Evolutionary conservation across 768 basidiomycete genomes (phyloP).

Genomic region (Boletus coccyginus): DNA sequence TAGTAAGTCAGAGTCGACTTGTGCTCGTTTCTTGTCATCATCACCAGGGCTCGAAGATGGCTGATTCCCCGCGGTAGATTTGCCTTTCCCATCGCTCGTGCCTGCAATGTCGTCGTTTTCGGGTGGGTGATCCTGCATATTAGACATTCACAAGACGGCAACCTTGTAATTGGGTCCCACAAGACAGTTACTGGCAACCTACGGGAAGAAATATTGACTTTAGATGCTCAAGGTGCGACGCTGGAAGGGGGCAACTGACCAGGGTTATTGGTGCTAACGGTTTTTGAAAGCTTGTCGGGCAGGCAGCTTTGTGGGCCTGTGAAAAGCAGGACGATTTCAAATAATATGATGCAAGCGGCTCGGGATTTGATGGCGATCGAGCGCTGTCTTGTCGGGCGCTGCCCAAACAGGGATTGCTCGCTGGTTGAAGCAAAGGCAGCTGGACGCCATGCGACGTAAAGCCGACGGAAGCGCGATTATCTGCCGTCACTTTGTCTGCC

Average conservation of each 20-base stretch:
- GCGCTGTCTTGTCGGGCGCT: neutral
- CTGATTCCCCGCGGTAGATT: neutral
- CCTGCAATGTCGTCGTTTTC: conserved; percentile 7
- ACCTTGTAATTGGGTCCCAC: conserved; percentile 1
- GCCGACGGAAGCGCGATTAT: neutral
- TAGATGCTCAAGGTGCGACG: neutral
- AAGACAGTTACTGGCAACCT: neutral
- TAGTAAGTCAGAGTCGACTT: conserved; percentile 18
- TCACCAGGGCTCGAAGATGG: neutral
- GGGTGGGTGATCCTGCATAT: neutral
- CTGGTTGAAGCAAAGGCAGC: neutral
- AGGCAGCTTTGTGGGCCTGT: neutral
- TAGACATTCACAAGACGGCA: neutral
- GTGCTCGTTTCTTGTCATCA: conserved; percentile 5
- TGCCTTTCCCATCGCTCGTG: conserved; percentile 1
- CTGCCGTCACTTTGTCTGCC: neutral
- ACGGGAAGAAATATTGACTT: neutral
- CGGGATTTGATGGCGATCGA: neutral
- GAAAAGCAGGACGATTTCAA: neutral
- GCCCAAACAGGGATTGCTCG: conserved; percentile 8
- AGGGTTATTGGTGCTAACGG: neutral
- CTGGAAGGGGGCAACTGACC: conserved; percentile 10
- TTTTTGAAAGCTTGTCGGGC: conserved; percentile 1
- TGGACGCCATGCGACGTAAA: neutral
- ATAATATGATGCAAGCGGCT: neutral